Conservation (phyloP, 2,329 filamentous ascomycete species). For the Aspergillus uvarum region DNA sequence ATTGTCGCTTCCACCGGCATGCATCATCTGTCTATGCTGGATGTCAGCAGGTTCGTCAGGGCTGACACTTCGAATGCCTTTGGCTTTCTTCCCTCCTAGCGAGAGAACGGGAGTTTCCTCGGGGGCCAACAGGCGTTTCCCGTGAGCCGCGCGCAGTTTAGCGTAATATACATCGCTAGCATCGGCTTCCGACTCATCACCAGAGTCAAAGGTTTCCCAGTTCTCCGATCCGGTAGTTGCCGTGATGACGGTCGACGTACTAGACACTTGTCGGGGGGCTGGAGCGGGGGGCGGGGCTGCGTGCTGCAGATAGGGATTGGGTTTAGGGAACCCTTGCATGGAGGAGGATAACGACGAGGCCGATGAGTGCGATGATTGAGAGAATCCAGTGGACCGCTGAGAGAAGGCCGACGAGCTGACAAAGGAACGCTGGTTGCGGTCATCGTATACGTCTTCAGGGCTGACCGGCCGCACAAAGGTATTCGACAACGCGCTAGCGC, state of each 20-base stretch:
- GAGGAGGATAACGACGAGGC: slow-evolving; percentile 39
- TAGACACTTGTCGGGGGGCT: slow-evolving; percentile 66
- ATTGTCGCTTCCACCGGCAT: slow-evolving; percentile 52
- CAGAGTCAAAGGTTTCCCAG: slow-evolving; percentile 95
- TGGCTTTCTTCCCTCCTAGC: slow-evolving; percentile 43
- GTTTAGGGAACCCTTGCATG: slow-evolving; percentile 31
- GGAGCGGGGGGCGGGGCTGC: slow-evolving; percentile 40
- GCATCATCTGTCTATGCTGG: slow-evolving; percentile 45
- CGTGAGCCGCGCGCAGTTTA: slow-evolving; percentile 67
- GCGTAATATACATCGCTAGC: slow-evolving; percentile 77
- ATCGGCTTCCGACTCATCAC: slow-evolving; percentile 72
- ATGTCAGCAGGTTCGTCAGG: slow-evolving; percentile 42
- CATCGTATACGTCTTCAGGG: slow-evolving; percentile 86
- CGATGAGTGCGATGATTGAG: slow-evolving; percentile 45
- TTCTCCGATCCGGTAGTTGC: slow-evolving; percentile 83
- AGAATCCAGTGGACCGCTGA: slow-evolving; percentile 38
- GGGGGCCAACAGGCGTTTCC: slow-evolving; percentile 58
- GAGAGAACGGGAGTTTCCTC: slow-evolving; percentile 36
- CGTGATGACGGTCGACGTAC: slow-evolving; percentile 65
- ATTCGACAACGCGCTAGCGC: slow-evolving; percentile 51
- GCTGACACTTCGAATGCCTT: slow-evolving; percentile 50
- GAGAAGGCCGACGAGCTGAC: slow-evolving; percentile 46
- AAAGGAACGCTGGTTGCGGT: slow-evolving; percentile 52
- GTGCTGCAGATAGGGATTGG: slow-evolving; percentile 38
- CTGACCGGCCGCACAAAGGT: slow-evolving; percentile 58